phyloP scores from a whole-genome alignment of 2,329 filamentous ascomycete species.

The Lasiodiplodia gonubiensis region DNA sequence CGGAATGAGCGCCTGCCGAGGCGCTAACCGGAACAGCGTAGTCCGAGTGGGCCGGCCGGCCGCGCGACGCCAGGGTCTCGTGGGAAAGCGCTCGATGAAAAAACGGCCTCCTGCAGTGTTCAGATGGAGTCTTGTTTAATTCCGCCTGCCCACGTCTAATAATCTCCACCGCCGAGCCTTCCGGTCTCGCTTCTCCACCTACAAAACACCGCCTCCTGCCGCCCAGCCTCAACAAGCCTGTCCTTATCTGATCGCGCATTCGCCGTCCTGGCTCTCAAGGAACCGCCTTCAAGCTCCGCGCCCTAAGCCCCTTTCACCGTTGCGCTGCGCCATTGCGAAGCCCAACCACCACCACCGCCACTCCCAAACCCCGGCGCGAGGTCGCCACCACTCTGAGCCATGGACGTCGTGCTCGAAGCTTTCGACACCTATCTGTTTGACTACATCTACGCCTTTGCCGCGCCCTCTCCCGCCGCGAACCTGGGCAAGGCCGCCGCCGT shows the following conservation, averaged over 20 bases:
- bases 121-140: not conserved
- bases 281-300: not conserved
- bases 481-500: constrained; percentile 17
- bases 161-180: constrained; percentile 1
- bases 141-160: not conserved
- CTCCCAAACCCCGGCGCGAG: not conserved
- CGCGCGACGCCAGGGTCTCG: not conserved
- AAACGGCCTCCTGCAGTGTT: not conserved
- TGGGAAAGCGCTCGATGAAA: not conserved
- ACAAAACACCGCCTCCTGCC: constrained; percentile 21
- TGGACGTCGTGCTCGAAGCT: constrained; percentile 92
- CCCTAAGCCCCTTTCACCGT: constrained; percentile 12
- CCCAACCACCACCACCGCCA: not conserved
- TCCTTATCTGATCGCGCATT: constrained; percentile 14
- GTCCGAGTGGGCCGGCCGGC: not conserved
- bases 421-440: constrained; percentile 84
- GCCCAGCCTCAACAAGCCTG: not conserved
- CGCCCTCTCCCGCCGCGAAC: constrained; percentile 63
- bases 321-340: not conserved
- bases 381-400: constrained; percentile 52
- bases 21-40: not conserved
- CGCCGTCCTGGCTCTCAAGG: not conserved
- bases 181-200: constrained; percentile 21
- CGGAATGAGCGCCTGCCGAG: not conserved
- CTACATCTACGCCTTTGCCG: constrained; percentile 72